Evolutionary conservation across 2,329 filamentous ascomycete species (phyloP).

Genomic region (Cyphellophora europaea): DNA sequence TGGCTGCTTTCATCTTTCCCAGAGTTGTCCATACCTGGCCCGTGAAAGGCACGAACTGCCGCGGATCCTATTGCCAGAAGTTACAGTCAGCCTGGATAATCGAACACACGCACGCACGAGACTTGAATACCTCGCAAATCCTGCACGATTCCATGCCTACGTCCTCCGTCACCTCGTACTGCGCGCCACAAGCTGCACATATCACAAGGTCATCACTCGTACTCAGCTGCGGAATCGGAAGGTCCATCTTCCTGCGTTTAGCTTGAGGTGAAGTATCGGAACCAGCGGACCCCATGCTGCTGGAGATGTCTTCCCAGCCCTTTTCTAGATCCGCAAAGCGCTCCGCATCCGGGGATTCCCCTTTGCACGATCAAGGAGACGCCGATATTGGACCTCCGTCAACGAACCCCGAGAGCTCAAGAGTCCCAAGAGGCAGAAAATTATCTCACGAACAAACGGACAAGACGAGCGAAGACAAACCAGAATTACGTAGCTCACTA

Average conservation of each 20-base stretch:
- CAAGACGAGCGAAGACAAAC: too few relatives aligned
- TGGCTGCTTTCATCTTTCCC: conserved; percentile 64
- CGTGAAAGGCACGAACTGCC: conserved; percentile 15
- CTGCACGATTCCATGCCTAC: conserved; percentile 12
- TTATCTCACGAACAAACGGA: too few relatives aligned
- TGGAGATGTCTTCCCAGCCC: too few relatives aligned
- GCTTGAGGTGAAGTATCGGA: not conserved
- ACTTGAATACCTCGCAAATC: conserved; percentile 14
- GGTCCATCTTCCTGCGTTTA: not conserved
- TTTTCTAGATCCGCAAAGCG: too few relatives aligned
- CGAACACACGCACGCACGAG: not conserved
- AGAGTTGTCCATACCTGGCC: conserved; percentile 18
- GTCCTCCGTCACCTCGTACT: conserved; percentile 14
- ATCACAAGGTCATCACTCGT: conserved; percentile 16
- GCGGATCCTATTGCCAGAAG: conserved; percentile 12
- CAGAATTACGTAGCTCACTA: too few relatives aligned
- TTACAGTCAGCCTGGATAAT: too few relatives aligned
- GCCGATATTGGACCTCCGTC: too few relatives aligned
- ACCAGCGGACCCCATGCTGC: not conserved
- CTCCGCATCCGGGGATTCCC: too few relatives aligned
- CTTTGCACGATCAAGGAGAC: too few relatives aligned
- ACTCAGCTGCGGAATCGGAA: conserved; percentile 4
- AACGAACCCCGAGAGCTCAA: too few relatives aligned
- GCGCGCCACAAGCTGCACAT: conserved; percentile 18
- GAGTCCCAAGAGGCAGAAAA: too few relatives aligned